Conservation (phyloP, 2,329 filamentous ascomycete species). For the Teratosphaeria epicoccoides region DNA sequence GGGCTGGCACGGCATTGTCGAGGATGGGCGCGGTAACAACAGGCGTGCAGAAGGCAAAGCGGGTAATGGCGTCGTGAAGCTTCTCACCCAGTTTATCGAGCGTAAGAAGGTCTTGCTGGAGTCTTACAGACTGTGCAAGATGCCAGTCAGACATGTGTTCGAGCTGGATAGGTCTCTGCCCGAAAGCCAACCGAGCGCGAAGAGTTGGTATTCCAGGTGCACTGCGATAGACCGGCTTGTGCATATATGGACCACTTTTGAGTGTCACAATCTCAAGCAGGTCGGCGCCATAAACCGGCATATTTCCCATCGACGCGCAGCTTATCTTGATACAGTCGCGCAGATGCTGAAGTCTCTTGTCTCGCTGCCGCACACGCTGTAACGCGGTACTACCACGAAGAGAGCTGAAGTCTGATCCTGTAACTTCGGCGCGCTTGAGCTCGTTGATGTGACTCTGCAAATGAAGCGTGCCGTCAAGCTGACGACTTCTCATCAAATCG, state of each 20-base stretch:
- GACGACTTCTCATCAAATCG: constrained; percentile 11
- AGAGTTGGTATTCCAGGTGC: constrained; percentile 1
- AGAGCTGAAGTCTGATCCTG: constrained; percentile 13
- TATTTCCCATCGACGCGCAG: constrained; percentile 9
- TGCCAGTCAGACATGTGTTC: constrained; percentile 21
- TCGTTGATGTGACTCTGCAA: constrained; percentile 1
- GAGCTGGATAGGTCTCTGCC: constrained; percentile 12
- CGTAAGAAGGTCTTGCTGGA: constrained; percentile 41
- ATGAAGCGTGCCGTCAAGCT: constrained; percentile 11
- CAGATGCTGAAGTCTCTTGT: constrained; percentile 18
- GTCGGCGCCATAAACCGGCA: constrained; percentile 23
- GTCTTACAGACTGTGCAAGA: constrained; percentile 9
- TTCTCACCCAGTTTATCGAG: constrained; percentile 60
- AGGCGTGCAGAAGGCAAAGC: constrained; percentile 88
- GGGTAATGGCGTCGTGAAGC: constrained; percentile 65
- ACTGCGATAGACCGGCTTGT: neutral
- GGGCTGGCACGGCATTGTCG: constrained; percentile 15
- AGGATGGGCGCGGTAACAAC: constrained; percentile 58
- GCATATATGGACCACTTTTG: constrained; percentile 11
- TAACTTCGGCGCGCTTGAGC: neutral
- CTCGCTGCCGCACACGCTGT: constrained; percentile 14
- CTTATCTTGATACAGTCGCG: constrained; percentile 19
- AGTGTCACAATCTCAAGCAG: constrained; percentile 20
- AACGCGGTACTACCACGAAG: constrained; percentile 17
- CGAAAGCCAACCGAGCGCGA: constrained; percentile 13